Percentiles rank a stretch among this genome's conserved stretches.
Evolutionary conservation across 2,329 filamentous ascomycete genomes (phyloP).

Genomic region (Teratosphaeria pseudoeucalypti): DNA sequence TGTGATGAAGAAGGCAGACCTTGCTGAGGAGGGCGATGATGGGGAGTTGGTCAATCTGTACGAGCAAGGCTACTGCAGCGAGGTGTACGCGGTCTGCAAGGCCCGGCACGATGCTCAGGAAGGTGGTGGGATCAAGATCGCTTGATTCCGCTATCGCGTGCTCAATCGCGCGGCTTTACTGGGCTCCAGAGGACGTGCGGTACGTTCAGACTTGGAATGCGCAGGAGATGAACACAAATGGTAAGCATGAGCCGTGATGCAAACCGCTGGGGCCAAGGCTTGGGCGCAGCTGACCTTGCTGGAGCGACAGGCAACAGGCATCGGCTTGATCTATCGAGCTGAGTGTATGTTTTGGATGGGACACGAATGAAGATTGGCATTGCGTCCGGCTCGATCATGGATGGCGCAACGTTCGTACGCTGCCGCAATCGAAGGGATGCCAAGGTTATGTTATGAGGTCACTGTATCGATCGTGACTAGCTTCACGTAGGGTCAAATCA

Average conservation of each 20-base stretch:
- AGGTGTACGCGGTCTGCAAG: background rate
- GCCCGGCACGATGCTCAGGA: background rate
- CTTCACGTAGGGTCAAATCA: too few species aligned
- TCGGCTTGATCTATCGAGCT: background rate
- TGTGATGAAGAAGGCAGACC: background rate
- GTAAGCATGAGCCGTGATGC: background rate
- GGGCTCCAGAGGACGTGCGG: background rate
- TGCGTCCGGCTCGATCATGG: background rate
- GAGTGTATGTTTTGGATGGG: background rate
- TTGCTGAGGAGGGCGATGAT: background rate
- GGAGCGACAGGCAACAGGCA: background rate
- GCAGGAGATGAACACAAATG: background rate
- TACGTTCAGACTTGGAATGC: background rate
- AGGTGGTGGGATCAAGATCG: background rate
- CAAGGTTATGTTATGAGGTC: background rate
- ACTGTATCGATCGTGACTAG: background rate
- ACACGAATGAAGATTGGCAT: background rate
- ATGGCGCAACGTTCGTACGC: background rate
- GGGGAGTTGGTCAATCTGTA: background rate
- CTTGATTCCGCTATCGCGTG: background rate
- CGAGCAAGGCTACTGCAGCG: background rate
- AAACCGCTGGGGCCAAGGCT: background rate
- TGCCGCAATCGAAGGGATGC: background rate
- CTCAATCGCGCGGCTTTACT: background rate
- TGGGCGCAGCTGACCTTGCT: background rate